Evolutionary conservation across 306 rosid genomes (phyloP), one percentile per base, ranked within the genome.

Genomic region (Inga leiocalycina): DNA sequence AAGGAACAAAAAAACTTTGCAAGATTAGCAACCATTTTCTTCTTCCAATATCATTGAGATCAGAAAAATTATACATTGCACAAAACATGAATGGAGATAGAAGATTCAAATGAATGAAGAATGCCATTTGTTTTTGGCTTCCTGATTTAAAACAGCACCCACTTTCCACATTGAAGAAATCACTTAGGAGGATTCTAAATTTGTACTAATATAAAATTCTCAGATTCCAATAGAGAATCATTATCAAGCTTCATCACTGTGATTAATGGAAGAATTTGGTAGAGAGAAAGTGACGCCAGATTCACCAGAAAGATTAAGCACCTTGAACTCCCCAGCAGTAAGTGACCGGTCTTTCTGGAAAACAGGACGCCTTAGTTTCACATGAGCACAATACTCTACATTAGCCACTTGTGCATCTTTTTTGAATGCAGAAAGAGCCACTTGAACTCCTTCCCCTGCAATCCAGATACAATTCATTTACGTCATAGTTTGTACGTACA

Each of bases 391-490:
- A 59, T 93, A 96, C 20, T 91, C 80, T 37, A 85, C 88, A 69
- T 84, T 62, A 65, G 88, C 86, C 15, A 89, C 91, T 2, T 65
- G 71, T 20, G 83, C 82, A 10, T 85, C 88, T 61, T 92, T 82
- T 86, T 13, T 70, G 80, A 88, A 88, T 2, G 85, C 52, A 76
- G 92, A 71, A 69, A 91, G 77, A 11, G 98, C 91, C 79, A 91
- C 91, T 13, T 81, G 88, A 61, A 91, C 88, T 72, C 91, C 99
- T 88, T 95, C 98, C 30, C 96, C 98, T 96, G 80, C 84, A 80
- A 43, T 77, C 68, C 52, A 67, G 20, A 57, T 32, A 65, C 35
- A 41, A 22, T 27, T 4, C 35, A 16, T 11, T 62, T 62, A 12
- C 15, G 27, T 27, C 3, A 0, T 11, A n/a, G 6, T 13, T 14